A percentile compares a stretch with the other conserved stretches of the same genome.
phyloP scores from a whole-genome alignment of 2,329 filamentous ascomycete species.

The Falciphora oryzae region DNA sequence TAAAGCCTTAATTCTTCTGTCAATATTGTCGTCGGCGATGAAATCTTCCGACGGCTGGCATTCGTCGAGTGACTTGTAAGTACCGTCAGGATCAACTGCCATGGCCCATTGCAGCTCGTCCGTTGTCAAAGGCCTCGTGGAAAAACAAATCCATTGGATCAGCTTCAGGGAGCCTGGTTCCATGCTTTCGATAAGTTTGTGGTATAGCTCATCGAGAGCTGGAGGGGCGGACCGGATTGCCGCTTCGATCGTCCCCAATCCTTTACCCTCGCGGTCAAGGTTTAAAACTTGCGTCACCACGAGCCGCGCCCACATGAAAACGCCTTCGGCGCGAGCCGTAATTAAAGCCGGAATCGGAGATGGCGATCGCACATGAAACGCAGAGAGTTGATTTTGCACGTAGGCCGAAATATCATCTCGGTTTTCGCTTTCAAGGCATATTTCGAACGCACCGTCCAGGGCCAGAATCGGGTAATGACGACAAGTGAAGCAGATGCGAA shows the following conservation, averaged over 20 bases:
- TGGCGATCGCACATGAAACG: background rate
- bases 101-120: conserved; percentile 28
- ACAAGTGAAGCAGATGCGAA: conserved; percentile 27
- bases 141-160: conserved; percentile 29
- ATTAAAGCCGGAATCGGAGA: conserved; percentile 16
- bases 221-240: conserved; percentile 18
- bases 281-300: conserved; percentile 18
- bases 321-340: conserved; percentile 21
- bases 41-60: conserved; percentile 17
- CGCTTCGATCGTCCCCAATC: conserved; percentile 16
- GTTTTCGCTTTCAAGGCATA: no score
- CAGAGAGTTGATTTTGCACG: conserved; percentile 19
- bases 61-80: conserved; percentile 17
- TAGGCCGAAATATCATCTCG: conserved; percentile 23
- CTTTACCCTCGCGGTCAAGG: conserved; percentile 13
- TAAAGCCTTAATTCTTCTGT: conserved; percentile 18
- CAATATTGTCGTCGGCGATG: conserved; percentile 15
- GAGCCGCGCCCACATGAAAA: conserved; percentile 33
- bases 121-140: conserved; percentile 19
- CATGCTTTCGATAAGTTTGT: conserved; percentile 18
- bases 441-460: conserved; percentile 17
- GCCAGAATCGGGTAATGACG: conserved; percentile 26
- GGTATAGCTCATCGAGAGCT: conserved; percentile 22
- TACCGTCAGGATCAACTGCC: conserved; percentile 19
- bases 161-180: conserved; percentile 19